Percentiles rank a stretch among this genome's conserved stretches.
phyloP scores from a whole-genome alignment of 768 basidiomycete species.

The Chiua virens region DNA sequence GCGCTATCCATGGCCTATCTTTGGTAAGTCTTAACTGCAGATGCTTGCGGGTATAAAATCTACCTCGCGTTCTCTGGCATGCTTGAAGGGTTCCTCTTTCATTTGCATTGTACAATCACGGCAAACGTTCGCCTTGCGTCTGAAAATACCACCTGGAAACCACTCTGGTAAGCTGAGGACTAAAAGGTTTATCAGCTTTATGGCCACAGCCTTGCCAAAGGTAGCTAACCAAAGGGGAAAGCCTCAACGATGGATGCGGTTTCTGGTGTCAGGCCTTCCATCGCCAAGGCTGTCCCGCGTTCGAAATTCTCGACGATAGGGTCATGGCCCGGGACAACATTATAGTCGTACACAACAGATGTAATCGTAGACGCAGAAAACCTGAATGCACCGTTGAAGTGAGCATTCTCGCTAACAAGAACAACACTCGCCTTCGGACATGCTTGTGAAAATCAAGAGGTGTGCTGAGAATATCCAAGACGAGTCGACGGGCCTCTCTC shows the following conservation, averaged over 20 bases:
- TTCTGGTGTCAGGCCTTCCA: conserved; percentile 17
- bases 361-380: conserved; percentile 37
- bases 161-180: conserved; percentile 24
- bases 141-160: conserved; percentile 29
- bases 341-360: conserved; percentile 41
- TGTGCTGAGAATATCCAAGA: conserved; percentile 7
- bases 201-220: no score
- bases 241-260: conserved; percentile 10
- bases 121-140: conserved; percentile 15
- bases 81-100: conserved; percentile 14
- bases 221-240: conserved; percentile 23
- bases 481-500: conserved; percentile 15
- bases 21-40: neutral
- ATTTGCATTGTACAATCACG: conserved; percentile 7
- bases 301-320: conserved; percentile 39
- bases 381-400: conserved; percentile 12
- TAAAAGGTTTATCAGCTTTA: neutral
- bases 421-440: conserved; percentile 7
- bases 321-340: conserved; percentile 36
- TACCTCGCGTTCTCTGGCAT: conserved; percentile 13
- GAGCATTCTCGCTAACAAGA: neutral
- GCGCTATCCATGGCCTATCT: conserved; percentile 10
- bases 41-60: no score
- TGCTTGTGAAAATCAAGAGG: conserved; percentile 6
- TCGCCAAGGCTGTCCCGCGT: conserved; percentile 21